Percentiles rank a stretch among this genome's conserved stretches.
Conservation (phyloP, 2,329 filamentous ascomycete genomes). For the Scopulariopsis brevicaulis region DNA sequence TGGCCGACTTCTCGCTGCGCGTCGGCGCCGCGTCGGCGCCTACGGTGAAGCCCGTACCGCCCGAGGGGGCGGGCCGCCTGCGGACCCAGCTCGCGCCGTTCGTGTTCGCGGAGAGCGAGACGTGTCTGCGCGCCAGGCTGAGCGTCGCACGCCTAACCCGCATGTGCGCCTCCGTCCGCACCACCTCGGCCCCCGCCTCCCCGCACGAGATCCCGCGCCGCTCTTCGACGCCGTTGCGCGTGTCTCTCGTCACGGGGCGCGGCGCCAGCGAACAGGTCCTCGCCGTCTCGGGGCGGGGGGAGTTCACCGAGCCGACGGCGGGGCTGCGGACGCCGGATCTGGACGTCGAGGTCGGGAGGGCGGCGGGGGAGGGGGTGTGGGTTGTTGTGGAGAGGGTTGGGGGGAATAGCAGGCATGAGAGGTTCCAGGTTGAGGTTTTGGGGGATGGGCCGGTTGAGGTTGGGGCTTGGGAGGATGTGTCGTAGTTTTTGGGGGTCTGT, state of each 20-base stretch:
- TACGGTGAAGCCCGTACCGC: conserved; percentile 47
- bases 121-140: conserved; percentile 27
- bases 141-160: conserved; percentile 41
- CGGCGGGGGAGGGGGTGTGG: conserved; percentile 52
- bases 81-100: conserved; percentile 46
- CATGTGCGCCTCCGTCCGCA: conserved; percentile 25
- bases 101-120: conserved; percentile 32
- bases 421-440: conserved; percentile 41
- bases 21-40: conserved; percentile 55
- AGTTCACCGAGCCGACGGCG: conserved; percentile 57
- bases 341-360: conserved; percentile 57
- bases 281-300: conserved; percentile 57
- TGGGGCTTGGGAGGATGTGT: conserved; percentile 27
- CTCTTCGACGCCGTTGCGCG: conserved; percentile 48
- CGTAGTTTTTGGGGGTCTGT: not conserved
- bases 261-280: conserved; percentile 57
- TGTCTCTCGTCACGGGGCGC: conserved; percentile 62
- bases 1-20: conserved; percentile 61
- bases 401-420: conserved; percentile 25
- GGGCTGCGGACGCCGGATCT: conserved; percentile 63
- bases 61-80: conserved; percentile 66
- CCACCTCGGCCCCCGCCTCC: conserved; percentile 6
- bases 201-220: not conserved
- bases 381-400: conserved; percentile 73
- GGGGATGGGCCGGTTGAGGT: conserved; percentile 34